Evolutionary conservation across 352 stramenopile species (phyloP).

Genomic region (Pythium brachiatum): DNA sequence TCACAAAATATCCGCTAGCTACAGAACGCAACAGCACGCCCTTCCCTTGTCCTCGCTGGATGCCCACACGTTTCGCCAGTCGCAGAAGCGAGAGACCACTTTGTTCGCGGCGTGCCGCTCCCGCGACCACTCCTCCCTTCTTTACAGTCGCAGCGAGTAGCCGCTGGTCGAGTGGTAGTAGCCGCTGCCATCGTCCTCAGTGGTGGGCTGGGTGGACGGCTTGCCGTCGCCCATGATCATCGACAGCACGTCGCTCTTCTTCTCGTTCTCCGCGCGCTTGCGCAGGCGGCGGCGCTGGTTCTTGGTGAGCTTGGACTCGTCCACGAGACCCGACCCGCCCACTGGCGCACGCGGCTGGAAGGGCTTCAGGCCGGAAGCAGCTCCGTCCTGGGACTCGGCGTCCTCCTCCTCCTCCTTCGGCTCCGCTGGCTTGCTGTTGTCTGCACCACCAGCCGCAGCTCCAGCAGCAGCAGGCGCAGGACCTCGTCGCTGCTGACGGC

Average conservation of each 20-base stretch:
- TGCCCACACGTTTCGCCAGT: too few species aligned
- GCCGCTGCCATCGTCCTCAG: conserved; percentile 29
- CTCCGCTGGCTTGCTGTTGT: neutral
- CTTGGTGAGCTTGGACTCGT: conserved; percentile 62
- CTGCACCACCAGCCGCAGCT: conserved; percentile 20
- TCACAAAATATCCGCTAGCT: too few species aligned
- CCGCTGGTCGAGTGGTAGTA: conserved; percentile 72
- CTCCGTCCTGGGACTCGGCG: conserved; percentile 33
- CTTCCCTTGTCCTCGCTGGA: too few species aligned
- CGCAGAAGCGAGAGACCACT: neutral
- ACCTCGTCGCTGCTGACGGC: conserved; percentile 27
- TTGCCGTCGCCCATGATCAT: conserved; percentile 44
- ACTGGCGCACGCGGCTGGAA: conserved; percentile 30
- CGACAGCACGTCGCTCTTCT: conserved; percentile 55
- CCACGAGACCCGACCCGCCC: conserved; percentile 29
- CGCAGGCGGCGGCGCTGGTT: conserved; percentile 78
- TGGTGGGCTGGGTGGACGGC: conserved; percentile 16
- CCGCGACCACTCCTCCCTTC: neutral
- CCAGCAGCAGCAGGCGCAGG: conserved; percentile 7
- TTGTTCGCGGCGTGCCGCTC: neutral
- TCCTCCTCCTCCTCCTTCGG: conserved; percentile 7
- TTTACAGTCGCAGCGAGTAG: conserved; percentile 61
- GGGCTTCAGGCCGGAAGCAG: conserved; percentile 19
- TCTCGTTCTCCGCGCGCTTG: conserved; percentile 77
- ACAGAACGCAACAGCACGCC: too few species aligned